Conservation (phyloP, 371 early-diverging fungal species). For the Paraphysoderma sedebokerense region DNA sequence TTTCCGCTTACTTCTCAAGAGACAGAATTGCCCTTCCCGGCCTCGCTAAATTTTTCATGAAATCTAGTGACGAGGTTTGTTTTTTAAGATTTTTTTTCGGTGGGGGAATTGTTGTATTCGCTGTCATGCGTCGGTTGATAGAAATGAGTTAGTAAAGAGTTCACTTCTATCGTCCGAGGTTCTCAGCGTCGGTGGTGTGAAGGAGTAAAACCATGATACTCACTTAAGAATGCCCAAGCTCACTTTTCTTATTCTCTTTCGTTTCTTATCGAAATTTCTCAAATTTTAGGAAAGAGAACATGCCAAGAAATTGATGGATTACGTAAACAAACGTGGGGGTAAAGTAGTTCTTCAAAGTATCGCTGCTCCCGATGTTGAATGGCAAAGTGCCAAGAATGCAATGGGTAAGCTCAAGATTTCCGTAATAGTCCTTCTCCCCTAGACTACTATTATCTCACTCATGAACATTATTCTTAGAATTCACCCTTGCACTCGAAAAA, state of each 20-base stretch:
- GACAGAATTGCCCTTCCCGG: not conserved
- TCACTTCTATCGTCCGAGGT: no score
- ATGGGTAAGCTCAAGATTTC: constrained; percentile 13
- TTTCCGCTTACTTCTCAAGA: not conserved
- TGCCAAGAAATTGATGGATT: constrained; percentile 35
- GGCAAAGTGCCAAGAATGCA: constrained; percentile 15
- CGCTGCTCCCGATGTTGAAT: not conserved
- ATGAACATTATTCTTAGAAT: not conserved
- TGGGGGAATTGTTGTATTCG: no score
- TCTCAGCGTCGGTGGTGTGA: no score
- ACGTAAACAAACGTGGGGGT: constrained; percentile 43
- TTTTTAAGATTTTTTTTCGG: not conserved
- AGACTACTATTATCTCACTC: no score
- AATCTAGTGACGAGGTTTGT: not conserved
- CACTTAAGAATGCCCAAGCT: no score
- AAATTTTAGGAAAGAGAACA: constrained; percentile 28
- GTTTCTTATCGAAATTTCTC: not conserved
- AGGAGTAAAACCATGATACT: no score
- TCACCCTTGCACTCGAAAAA: not conserved
- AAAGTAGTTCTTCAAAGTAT: constrained; percentile 1
- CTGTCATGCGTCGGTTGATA: no score
- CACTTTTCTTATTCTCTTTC: not conserved
- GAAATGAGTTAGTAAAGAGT: no score
- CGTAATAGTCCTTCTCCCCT: not conserved
- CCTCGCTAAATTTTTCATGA: not conserved